Conservation (phyloP, 148 eudicot genomes). For the Salicornia ramosissima region DNA sequence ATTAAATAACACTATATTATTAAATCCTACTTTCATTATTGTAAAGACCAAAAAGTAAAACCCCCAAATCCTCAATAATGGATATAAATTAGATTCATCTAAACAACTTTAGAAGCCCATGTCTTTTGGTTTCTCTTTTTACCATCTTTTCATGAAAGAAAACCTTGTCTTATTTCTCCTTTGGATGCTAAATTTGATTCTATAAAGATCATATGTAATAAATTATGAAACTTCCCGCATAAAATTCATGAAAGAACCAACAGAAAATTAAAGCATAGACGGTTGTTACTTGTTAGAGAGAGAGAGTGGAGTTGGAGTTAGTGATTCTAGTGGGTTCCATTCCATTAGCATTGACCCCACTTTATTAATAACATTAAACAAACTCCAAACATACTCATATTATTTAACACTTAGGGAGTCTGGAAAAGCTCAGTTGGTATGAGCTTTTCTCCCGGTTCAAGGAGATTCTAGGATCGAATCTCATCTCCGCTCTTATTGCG, state of each 20-base stretch:
- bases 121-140: slow-evolving; percentile 22
- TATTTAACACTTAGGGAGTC: no score
- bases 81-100: slow-evolving; percentile 15
- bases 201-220: no score
- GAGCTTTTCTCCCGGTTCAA: no score
- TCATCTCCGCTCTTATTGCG: no score
- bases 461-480: no score
- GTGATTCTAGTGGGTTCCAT: slow-evolving; percentile 74
- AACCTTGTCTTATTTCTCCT: slow-evolving; percentile 16
- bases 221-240: neutral
- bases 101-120: slow-evolving; percentile 15
- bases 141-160: slow-evolving; percentile 24
- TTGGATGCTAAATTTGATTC: neutral
- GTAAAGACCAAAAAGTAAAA: slow-evolving; percentile 11
- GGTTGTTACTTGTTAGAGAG: slow-evolving; percentile 59
- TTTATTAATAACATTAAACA: no score
- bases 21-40: neutral
- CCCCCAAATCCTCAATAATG: slow-evolving; percentile 15
- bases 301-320: slow-evolving; percentile 77
- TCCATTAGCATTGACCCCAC: slow-evolving; percentile 49
- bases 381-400: no score
- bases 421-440: no score
- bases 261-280: slow-evolving; percentile 48
- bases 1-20: neutral
- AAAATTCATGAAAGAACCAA: slow-evolving; percentile 38